A percentile compares a stretch with the other conserved stretches of the same genome.
These are phyloP conservation scores for Leccinum pellstonianum DNA, from an alignment of 768 basidiomycete genomes.

Conservation along the genomic window DNA sequence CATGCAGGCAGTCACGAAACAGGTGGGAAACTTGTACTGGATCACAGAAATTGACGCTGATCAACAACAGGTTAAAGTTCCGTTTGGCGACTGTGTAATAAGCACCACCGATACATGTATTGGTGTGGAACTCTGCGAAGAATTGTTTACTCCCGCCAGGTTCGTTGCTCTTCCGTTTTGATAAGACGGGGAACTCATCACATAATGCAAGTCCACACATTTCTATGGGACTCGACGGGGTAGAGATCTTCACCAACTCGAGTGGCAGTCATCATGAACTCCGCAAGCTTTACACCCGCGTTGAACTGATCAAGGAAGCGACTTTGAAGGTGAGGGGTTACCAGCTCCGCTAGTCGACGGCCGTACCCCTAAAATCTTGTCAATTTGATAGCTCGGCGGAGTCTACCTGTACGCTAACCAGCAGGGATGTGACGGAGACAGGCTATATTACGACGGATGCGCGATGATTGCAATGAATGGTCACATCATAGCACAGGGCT, in stretches of 20 bases:
- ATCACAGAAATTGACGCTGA: not conserved
- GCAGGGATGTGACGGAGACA: conserved; percentile 97
- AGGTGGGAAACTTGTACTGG: conserved; percentile 46
- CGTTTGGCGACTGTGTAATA: conserved; percentile 93
- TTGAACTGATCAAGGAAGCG: conserved; percentile 96
- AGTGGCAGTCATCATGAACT: conserved; percentile 98
- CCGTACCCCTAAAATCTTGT: not conserved
- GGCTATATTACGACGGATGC: conserved; percentile 97
- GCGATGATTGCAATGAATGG: conserved; percentile 97
- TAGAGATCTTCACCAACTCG: conserved; percentile 99
- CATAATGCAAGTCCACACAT: conserved; percentile 78
- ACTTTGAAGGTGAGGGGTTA: conserved; percentile 72
- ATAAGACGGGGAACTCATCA: not conserved
- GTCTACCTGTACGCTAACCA: conserved; percentile 98
- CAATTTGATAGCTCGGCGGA: conserved; percentile 74
- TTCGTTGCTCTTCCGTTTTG: conserved; percentile 27
- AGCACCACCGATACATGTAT: conserved; percentile 95
- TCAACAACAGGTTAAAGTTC: conserved; percentile 70
- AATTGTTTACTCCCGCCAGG: conserved; percentile 96
- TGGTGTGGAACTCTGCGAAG: conserved; percentile 96
- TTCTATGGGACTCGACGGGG: conserved; percentile 95
- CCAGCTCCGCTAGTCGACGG: not conserved
- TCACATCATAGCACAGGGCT: conserved; percentile 87
- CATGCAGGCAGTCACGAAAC: conserved; percentile 83
- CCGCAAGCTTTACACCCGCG: conserved; percentile 87